These are phyloP conservation scores for Euphorbia pulcherrima DNA, from an alignment of 345 rosid species.

Conservation along the genomic window DNA sequence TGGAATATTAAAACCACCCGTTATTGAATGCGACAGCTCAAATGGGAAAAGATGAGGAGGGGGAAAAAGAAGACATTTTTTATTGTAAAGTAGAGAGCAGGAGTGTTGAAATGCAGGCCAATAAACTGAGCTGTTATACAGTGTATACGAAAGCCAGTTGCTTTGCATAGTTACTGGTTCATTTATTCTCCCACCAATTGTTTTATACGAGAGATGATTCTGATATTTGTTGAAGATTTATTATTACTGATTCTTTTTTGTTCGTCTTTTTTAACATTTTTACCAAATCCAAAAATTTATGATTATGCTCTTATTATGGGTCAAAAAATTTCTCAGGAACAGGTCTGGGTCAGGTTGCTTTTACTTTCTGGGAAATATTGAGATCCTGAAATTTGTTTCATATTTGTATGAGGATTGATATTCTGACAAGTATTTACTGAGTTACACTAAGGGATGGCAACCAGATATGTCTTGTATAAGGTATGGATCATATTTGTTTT, in stretches of 20 bases:
- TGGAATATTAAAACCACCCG: conserved; percentile 3
- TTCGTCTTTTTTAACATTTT: too few species aligned
- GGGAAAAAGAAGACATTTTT: not conserved
- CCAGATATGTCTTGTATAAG: too few species aligned
- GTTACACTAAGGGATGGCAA: too few species aligned
- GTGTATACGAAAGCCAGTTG: conserved; percentile 16
- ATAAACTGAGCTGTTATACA: not conserved
- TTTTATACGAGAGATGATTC: not conserved
- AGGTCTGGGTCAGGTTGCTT: too few species aligned
- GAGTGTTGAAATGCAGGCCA: not conserved
- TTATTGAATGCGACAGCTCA: not conserved
- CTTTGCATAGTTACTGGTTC: not conserved
- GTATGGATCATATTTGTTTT: too few species aligned
- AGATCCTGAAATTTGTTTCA: too few species aligned
- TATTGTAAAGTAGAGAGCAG: not conserved
- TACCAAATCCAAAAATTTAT: too few species aligned
- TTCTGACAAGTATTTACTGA: too few species aligned
- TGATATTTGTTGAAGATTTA: not conserved
- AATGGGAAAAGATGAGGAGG: not conserved
- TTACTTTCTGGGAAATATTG: too few species aligned
- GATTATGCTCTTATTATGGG: too few species aligned
- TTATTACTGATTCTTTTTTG: not conserved
- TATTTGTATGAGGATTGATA: too few species aligned
- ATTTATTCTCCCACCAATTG: conserved; percentile 8
- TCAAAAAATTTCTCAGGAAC: too few species aligned